A percentile compares a stretch with the other conserved stretches of the same genome.
These are phyloP conservation scores for Immersiella caudata DNA, from an alignment of 495 filamentous ascomycete genomes.

Conservation along the genomic window DNA sequence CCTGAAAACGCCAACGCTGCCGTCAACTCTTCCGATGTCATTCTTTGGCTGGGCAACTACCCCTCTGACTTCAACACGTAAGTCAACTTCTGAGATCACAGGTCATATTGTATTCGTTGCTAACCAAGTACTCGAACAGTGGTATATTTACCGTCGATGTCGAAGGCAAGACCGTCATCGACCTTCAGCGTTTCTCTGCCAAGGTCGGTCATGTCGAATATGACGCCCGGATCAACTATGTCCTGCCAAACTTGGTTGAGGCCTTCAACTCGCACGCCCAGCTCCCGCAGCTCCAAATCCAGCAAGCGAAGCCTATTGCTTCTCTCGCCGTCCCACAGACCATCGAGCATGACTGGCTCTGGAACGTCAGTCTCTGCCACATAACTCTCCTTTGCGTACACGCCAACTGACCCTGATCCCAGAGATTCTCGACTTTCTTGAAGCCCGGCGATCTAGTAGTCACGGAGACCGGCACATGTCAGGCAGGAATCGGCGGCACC, in stretches of 20 bases:
- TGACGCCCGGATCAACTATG: slow-evolving; percentile 38
- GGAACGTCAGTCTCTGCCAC: slow-evolving; percentile 25
- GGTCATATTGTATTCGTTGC: slow-evolving; percentile 3
- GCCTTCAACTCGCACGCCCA: slow-evolving; percentile 26
- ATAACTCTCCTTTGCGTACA: neutral
- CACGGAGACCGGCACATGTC: slow-evolving; percentile 47
- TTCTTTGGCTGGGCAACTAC: slow-evolving; percentile 44
- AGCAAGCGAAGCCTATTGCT: slow-evolving; percentile 1
- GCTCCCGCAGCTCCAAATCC: slow-evolving; percentile 3
- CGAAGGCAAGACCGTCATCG: slow-evolving; percentile 32
- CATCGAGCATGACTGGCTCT: slow-evolving; percentile 44
- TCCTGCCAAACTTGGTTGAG: slow-evolving; percentile 32
- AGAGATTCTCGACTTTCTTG: slow-evolving; percentile 40
- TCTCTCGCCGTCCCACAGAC: neutral
- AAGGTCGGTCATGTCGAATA: slow-evolving; percentile 35
- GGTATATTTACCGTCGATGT: slow-evolving; percentile 44
- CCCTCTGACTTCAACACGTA: slow-evolving; percentile 38
- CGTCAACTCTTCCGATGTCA: slow-evolving; percentile 39
- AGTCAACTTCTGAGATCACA: slow-evolving; percentile 1
- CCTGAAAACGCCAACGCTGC: slow-evolving; percentile 22
- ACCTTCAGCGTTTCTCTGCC: slow-evolving; percentile 47
- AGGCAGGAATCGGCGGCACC: slow-evolving; percentile 39
- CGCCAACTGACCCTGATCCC: slow-evolving; percentile 8
- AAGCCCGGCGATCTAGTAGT: slow-evolving; percentile 53
- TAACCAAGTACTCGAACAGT: slow-evolving; percentile 21